Evolutionary conservation across 2,329 filamentous ascomycete species (phyloP), one percentile per base, ranked within the genome.

Genomic region (Rhinocladiella mackenziei): DNA sequence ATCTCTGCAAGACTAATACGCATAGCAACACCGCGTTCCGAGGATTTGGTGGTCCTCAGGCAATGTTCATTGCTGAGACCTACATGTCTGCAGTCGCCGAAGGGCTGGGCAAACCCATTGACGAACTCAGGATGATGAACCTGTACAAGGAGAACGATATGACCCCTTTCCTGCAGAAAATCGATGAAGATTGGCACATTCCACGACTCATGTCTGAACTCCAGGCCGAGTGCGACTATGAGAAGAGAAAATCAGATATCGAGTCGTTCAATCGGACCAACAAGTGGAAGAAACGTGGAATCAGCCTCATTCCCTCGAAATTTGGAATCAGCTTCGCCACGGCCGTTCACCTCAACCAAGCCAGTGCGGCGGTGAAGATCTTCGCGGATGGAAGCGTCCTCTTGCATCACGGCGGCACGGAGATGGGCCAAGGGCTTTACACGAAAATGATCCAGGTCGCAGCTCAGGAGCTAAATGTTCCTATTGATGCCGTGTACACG

Each of bases 281-380:
- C 70, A 95, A 89, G 65, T 97, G 92, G 92, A 89, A 91, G 61
- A 96, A 97, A 72, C 82, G 89, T 43, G 91, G 91, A 1, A 68
- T 86, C 37, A 83, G 89, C 2, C 68, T 98, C 18, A 83, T 97
- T 43, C 92, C 92, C 0, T 97, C 92, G 22, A 98, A 98, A 61
- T 98, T 97, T 58, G 92, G 92, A 58, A 97, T 98, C 60, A 95
- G 89, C 1, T 98, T 95, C n/a, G n/a, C n/a, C 67, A 97, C 91
- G 0, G 92, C 92, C 0, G 75, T 96, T 3, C 97, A 94, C 72
- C 76, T 97, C 58, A 98, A 98, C 66, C 92, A 98, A 64, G 92
- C 92, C 3, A 91, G 91, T 41, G 89, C 91, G 1, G 72, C 97
- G 31, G 91, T 98, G 1, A 92, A 98, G 66, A 91, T 97, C 53